Conservation (phyloP, 2,329 filamentous ascomycete genomes). For the Fusarium secorum region DNA sequence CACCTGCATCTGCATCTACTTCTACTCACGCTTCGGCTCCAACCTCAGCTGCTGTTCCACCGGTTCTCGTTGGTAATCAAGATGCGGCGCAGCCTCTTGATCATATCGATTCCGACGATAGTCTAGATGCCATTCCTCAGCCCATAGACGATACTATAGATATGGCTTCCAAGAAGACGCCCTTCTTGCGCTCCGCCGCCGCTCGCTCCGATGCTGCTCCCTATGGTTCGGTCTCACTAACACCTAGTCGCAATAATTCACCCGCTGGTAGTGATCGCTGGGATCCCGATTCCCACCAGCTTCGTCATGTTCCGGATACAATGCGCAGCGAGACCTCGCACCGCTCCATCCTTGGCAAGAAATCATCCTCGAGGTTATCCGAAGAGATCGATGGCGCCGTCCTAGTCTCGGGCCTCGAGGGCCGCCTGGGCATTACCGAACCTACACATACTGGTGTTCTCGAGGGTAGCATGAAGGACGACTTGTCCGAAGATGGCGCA, state of each 20-base stretch:
- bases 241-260: constrained; percentile 48
- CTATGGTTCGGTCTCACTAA: constrained; percentile 51
- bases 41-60: background rate
- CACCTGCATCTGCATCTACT: constrained; percentile 17
- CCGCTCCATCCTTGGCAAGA: constrained; percentile 44
- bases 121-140: constrained; percentile 40
- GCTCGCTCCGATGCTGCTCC: constrained; percentile 44
- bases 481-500: constrained; percentile 48
- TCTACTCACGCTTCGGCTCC: background rate
- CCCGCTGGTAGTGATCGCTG: constrained; percentile 47
- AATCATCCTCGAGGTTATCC: constrained; percentile 51
- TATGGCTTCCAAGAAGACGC: constrained; percentile 50
- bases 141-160: constrained; percentile 32
- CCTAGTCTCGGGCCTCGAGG: constrained; percentile 61
- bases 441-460: constrained; percentile 55
- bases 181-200: constrained; percentile 46
- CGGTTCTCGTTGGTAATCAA: background rate
- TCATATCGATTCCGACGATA: constrained; percentile 12
- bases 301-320: constrained; percentile 48
- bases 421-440: constrained; percentile 61
- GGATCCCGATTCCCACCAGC: constrained; percentile 44
- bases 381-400: constrained; percentile 61
- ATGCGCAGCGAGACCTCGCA: constrained; percentile 45
- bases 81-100: constrained; percentile 18
- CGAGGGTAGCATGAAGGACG: constrained; percentile 53